These are phyloP conservation scores for Fusarium oligoseptatum DNA, from an alignment of 2,329 filamentous ascomycete genomes.

Conservation along the genomic window DNA sequence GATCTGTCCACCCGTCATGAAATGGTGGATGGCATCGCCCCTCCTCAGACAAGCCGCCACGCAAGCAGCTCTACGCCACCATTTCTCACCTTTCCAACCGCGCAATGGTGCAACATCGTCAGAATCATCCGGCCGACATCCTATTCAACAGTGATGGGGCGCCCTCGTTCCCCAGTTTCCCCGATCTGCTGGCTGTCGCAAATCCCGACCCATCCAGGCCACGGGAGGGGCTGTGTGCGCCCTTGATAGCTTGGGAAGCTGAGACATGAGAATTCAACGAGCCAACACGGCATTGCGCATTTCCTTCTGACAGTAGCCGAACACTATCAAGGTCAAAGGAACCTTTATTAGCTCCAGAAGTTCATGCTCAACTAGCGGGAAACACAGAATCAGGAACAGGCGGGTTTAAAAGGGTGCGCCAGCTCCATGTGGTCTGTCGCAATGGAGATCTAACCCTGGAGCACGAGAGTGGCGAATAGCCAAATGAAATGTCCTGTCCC, in stretches of 20 bases:
- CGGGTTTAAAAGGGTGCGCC: slow-evolving; percentile 21
- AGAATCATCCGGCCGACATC: slow-evolving; percentile 18
- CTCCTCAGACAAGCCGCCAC: slow-evolving; percentile 44
- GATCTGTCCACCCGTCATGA: slow-evolving; percentile 31
- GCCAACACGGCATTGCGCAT: slow-evolving; percentile 12
- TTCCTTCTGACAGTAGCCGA: slow-evolving; percentile 10
- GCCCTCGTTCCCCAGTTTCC: slow-evolving; percentile 19
- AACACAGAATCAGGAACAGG: slow-evolving; percentile 11
- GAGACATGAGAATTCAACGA: not conserved
- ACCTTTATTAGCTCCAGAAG: slow-evolving; percentile 12
- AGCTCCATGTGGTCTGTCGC: slow-evolving; percentile 29
- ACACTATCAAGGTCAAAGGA: slow-evolving; percentile 25
- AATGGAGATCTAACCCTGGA: slow-evolving; percentile 13
- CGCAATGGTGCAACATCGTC: slow-evolving; percentile 32
- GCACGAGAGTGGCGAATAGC: slow-evolving; percentile 13
- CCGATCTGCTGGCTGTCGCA: slow-evolving; percentile 1
- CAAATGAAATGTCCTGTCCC: slow-evolving; percentile 8
- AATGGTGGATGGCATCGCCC: slow-evolving; percentile 44
- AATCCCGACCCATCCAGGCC: not conserved
- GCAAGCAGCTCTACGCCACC: slow-evolving; percentile 48
- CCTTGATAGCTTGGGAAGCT: not conserved
- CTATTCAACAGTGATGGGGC: not conserved
- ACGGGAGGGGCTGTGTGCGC: not conserved
- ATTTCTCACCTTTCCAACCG: slow-evolving; percentile 32
- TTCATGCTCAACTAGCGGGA: slow-evolving; percentile 4